These are phyloP conservation scores for Blastobotrys attinorum DNA, from an alignment of 805 yeast genomes.

Conservation along the genomic window DNA sequence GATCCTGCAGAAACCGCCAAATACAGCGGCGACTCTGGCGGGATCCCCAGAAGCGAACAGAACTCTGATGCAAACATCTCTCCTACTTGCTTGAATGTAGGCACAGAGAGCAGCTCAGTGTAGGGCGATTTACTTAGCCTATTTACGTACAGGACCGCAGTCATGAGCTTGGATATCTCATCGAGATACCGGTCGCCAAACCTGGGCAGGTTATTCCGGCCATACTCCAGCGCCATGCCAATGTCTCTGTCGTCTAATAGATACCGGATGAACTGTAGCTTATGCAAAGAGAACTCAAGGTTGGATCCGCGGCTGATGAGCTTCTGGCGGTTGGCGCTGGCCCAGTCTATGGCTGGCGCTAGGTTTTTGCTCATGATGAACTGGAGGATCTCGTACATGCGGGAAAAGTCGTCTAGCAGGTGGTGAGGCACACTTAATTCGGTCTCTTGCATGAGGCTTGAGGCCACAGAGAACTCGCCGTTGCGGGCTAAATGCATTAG, in stretches of 20 bases:
- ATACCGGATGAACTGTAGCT: constrained; percentile 33
- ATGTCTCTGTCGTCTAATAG: constrained; percentile 21
- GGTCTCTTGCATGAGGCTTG: constrained; percentile 25
- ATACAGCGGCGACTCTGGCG: constrained; percentile 47
- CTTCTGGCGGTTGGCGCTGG: constrained; percentile 20
- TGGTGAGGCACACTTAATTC: constrained; percentile 26
- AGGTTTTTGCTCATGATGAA: constrained; percentile 33
- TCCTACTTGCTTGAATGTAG: constrained; percentile 26
- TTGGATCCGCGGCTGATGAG: constrained; percentile 33
- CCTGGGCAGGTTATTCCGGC: constrained; percentile 33
- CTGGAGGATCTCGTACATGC: constrained; percentile 37
- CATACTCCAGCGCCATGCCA: constrained; percentile 31
- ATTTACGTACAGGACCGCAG: constrained; percentile 29
- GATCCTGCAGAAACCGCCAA: constrained; percentile 45
- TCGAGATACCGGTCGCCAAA: constrained; percentile 36
- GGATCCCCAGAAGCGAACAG: constrained; percentile 40
- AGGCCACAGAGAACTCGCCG: constrained; percentile 36
- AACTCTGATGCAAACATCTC: constrained; percentile 40
- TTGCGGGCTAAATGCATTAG: constrained; percentile 40
- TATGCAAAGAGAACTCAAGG: constrained; percentile 40
- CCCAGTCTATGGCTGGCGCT: constrained; percentile 46
- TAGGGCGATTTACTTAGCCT: constrained; percentile 19
- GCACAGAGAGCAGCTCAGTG: constrained; percentile 21
- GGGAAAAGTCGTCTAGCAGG: constrained; percentile 32
- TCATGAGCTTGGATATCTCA: constrained; percentile 38